A percentile compares a stretch with the other conserved stretches of the same genome.
Conservation (phyloP, 2,329 filamentous ascomycete genomes). For the Penicillium sp. region DNA sequence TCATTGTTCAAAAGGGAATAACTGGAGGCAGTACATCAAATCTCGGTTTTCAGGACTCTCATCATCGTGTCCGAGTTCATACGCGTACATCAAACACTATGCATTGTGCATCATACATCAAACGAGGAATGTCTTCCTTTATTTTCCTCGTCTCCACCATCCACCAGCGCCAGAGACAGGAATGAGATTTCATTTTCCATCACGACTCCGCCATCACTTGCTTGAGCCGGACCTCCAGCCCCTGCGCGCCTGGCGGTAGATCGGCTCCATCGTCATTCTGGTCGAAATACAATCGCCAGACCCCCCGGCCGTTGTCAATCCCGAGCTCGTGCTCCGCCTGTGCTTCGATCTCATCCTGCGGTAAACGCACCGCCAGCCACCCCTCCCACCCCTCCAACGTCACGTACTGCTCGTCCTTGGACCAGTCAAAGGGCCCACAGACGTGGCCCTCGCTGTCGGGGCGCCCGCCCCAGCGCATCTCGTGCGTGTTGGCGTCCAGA, state of each 20-base stretch:
- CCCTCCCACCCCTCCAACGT: slow-evolving; percentile 25
- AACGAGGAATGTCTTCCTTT: background rate
- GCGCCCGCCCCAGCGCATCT: slow-evolving; percentile 27
- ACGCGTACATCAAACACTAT: too few species aligned
- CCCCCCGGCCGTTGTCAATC: slow-evolving; percentile 13
- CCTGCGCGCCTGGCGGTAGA: slow-evolving; percentile 19
- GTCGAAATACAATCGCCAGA: slow-evolving; percentile 29
- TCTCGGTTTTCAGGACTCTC: too few species aligned
- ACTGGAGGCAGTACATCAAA: too few species aligned
- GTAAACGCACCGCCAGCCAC: slow-evolving; percentile 24
- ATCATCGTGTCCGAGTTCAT: too few species aligned
- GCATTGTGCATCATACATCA: too few species aligned
- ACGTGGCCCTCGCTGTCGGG: slow-evolving; percentile 23
- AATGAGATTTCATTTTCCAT: background rate
- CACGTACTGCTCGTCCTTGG: slow-evolving; percentile 19
- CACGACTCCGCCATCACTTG: slow-evolving; percentile 19
- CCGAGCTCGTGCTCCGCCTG: slow-evolving; percentile 13
- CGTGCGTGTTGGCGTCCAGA: slow-evolving; percentile 23
- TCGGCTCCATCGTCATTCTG: slow-evolving; percentile 25
- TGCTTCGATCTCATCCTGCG: slow-evolving; percentile 18
- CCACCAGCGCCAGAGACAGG: background rate
- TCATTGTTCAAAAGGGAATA: too few species aligned
- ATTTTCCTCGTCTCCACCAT: background rate
- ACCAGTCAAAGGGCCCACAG: slow-evolving; percentile 25
- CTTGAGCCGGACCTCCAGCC: slow-evolving; percentile 24